Evolutionary conservation across 352 stramenopile species (phyloP).

Genomic region (Globisporangium polare): DNA sequence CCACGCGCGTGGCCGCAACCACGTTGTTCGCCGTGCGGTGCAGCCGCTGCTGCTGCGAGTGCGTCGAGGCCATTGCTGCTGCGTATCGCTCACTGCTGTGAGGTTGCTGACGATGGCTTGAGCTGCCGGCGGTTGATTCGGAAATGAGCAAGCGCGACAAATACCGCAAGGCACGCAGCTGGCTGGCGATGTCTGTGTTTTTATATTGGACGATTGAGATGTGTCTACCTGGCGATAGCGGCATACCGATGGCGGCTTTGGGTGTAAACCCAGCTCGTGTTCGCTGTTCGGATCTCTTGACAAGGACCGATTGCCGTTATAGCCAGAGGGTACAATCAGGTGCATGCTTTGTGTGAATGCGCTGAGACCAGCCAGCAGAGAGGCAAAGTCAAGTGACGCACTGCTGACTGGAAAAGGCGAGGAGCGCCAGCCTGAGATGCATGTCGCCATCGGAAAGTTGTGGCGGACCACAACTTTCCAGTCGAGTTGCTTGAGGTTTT

Average conservation of each 20-base stretch:
- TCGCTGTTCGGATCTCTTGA: too few relatives aligned
- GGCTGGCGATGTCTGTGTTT: too few relatives aligned
- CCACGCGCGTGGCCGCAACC: slow-evolving; percentile 38
- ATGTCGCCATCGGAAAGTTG: not conserved
- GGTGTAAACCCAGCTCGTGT: too few relatives aligned
- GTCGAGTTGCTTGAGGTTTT: too few relatives aligned
- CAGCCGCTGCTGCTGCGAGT: slow-evolving; percentile 7
- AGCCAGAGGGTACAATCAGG: not conserved
- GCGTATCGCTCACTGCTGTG: not conserved
- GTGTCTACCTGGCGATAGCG: too few relatives aligned
- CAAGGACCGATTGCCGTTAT: not conserved
- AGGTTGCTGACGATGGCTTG: not conserved
- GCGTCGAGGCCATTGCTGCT: not conserved
- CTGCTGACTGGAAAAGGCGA: not conserved
- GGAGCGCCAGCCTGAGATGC: not conserved
- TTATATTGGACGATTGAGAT: too few relatives aligned
- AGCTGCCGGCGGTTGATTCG: too few relatives aligned
- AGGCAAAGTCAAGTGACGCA: too few relatives aligned
- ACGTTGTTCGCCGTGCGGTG: slow-evolving; percentile 35
- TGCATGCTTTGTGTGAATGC: not conserved
- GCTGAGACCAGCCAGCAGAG: not conserved
- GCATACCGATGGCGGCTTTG: too few relatives aligned
- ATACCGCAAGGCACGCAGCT: too few relatives aligned
- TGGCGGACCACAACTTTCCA: not conserved
- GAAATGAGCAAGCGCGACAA: too few relatives aligned